These are phyloP conservation scores for Pseudogymnoascus sp. DNA, from an alignment of 2,329 filamentous ascomycete species.

Conservation along the genomic window DNA sequence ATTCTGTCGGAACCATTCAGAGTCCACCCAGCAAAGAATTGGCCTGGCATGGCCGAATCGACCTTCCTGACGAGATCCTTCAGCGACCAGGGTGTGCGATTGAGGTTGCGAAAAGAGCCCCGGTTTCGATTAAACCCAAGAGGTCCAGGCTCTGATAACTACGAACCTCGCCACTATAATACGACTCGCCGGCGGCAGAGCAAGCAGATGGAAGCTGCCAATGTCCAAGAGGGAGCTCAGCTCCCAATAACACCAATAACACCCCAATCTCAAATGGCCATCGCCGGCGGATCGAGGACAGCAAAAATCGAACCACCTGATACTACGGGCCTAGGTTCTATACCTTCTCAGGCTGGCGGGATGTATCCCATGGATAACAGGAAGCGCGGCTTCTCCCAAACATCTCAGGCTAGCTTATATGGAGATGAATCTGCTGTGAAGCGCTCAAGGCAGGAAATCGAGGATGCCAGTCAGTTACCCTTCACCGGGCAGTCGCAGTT, in stretches of 20 bases:
- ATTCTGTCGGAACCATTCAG: slow-evolving; percentile 60
- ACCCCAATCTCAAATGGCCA: not conserved
- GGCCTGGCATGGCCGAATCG: slow-evolving; percentile 72
- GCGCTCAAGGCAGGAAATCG: not conserved
- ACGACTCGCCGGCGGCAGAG: not conserved
- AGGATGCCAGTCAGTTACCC: not conserved
- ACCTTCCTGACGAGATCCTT: slow-evolving; percentile 75
- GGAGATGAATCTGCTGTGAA: not conserved
- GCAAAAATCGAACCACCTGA: not conserved
- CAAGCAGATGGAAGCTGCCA: not conserved
- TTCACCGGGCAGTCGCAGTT: not conserved
- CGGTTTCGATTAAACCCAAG: slow-evolving; percentile 37
- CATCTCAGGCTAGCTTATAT: not conserved
- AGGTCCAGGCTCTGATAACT: slow-evolving; percentile 28
- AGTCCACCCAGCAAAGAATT: slow-evolving; percentile 58
- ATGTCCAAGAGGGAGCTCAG: not conserved
- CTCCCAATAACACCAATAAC: not conserved
- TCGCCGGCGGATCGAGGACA: not conserved
- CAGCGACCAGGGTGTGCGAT: slow-evolving; percentile 76
- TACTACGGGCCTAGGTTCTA: not conserved
- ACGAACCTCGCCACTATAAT: slow-evolving; percentile 25
- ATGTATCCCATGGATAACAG: not conserved
- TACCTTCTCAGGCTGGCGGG: not conserved
- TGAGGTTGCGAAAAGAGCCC: slow-evolving; percentile 77
- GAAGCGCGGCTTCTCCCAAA: not conserved